Evolutionary conservation across 805 yeast genomes (phyloP).

Genomic region (Candida tammaniensis): DNA sequence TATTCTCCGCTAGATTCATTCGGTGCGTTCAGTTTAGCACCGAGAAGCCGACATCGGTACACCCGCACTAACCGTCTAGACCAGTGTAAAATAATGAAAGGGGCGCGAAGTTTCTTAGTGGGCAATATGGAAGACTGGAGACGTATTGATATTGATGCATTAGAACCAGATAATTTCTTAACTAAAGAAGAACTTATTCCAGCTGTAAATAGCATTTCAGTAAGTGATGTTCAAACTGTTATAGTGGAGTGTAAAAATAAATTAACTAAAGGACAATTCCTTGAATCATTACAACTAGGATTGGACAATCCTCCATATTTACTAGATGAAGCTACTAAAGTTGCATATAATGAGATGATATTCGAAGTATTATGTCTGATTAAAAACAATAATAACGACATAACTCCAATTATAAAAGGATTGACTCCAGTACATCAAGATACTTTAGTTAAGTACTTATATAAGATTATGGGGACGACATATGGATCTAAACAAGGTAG

Average conservation of each 20-base stretch:
- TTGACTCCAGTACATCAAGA: constrained; percentile 69
- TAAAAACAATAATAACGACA: constrained; percentile 64
- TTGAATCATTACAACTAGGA: constrained; percentile 61
- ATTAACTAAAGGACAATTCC: constrained; percentile 69
- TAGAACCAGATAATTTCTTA: constrained; percentile 76
- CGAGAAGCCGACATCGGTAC: too few relatives aligned
- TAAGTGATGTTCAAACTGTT: constrained; percentile 51
- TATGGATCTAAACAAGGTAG: constrained; percentile 88
- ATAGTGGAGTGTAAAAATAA: constrained; percentile 58
- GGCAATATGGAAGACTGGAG: constrained; percentile 73
- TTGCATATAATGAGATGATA: constrained; percentile 44
- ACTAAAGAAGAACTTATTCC: constrained; percentile 63
- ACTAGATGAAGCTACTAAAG: constrained; percentile 57
- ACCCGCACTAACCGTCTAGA: too few relatives aligned
- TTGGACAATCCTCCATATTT: constrained; percentile 83
- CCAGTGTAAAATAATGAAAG: neutral
- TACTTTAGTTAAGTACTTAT: constrained; percentile 76
- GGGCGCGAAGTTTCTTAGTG: neutral
- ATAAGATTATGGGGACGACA: constrained; percentile 76
- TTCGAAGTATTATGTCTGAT: constrained; percentile 61
- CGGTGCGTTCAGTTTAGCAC: too few relatives aligned
- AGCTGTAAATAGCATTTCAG: constrained; percentile 36
- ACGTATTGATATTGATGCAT: constrained; percentile 89
- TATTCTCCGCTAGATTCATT: too few relatives aligned
- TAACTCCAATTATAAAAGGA: constrained; percentile 55